Evolutionary conservation across 139 green algal species (phyloP).

Genomic region (Trebouxia sp.): DNA sequence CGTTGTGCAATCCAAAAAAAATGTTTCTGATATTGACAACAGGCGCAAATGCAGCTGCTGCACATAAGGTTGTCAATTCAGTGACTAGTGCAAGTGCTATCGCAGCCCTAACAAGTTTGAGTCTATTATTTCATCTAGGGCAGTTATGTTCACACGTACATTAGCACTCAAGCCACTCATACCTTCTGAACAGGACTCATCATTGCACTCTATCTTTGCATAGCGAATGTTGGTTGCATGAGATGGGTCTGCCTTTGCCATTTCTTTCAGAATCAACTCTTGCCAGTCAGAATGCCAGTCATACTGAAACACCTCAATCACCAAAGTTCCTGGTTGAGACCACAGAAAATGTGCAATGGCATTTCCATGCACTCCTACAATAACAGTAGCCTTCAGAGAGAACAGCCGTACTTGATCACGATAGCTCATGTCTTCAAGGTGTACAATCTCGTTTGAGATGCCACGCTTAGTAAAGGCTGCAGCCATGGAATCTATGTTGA

Average conservation of each 20-base stretch:
- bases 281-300: slow-evolving; percentile 20
- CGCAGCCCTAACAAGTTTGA: slow-evolving; percentile 41
- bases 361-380: slow-evolving; percentile 15
- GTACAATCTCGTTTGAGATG: slow-evolving; percentile 16
- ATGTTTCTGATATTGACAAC: too few species aligned
- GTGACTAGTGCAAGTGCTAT: too few species aligned
- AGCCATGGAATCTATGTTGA: slow-evolving; percentile 8
- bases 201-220: slow-evolving; percentile 4
- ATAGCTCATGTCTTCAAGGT: slow-evolving; percentile 4
- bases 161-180: slow-evolving; percentile 19
- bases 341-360: slow-evolving; percentile 26
- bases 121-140: slow-evolving; percentile 44
- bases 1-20: too few species aligned
- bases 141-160: slow-evolving; percentile 3
- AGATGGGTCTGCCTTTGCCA: not conserved
- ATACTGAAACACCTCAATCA: slow-evolving; percentile 5
- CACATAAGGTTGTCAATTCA: slow-evolving; percentile 57
- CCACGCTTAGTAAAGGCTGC: not conserved
- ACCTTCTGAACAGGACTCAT: slow-evolving; percentile 8
- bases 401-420: slow-evolving; percentile 1
- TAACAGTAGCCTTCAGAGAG: slow-evolving; percentile 2
- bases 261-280: slow-evolving; percentile 15
- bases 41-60: not conserved
- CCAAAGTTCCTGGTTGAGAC: not conserved
- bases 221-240: not conserved